These are phyloP conservation scores for Erysimum cheiri DNA, from an alignment of 441 rosid genomes.

Conservation along the genomic window DNA sequence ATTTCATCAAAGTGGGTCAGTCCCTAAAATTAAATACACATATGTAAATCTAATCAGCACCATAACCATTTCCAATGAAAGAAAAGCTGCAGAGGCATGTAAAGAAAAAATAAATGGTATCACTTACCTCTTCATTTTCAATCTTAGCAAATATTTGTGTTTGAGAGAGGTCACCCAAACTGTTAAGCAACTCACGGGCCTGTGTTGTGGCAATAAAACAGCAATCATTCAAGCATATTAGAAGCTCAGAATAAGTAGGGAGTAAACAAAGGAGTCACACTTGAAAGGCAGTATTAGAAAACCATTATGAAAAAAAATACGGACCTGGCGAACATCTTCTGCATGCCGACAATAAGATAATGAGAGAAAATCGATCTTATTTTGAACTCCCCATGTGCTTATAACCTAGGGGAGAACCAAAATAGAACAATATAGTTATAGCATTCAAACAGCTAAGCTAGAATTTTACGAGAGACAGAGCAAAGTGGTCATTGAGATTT, in stretches of 20 bases:
- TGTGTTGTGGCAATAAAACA: constrained; percentile 44
- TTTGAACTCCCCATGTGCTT: constrained; percentile 88
- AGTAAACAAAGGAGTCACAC: background rate
- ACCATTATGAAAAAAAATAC: background rate
- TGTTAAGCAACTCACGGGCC: constrained; percentile 85
- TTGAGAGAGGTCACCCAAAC: constrained; percentile 80
- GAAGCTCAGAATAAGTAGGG: background rate
- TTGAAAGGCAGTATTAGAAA: background rate
- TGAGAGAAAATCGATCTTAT: constrained; percentile 94
- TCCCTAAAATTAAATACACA: constrained; percentile 56
- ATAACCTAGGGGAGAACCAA: constrained; percentile 61
- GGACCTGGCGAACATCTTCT: constrained; percentile 93
- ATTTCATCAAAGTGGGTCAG: constrained; percentile 95
- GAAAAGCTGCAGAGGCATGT: background rate
- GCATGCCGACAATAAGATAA: constrained; percentile 91
- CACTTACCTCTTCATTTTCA: constrained; percentile 81
- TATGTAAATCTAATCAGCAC: constrained; percentile 11
- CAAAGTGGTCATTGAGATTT: background rate
- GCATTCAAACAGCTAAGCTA: background rate
- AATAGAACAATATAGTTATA: background rate
- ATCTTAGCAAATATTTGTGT: constrained; percentile 97
- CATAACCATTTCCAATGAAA: background rate
- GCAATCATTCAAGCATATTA: constrained; percentile 1
- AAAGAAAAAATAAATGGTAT: constrained; percentile 7
- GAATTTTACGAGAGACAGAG: background rate